Evolutionary conservation across 352 stramenopile genomes (phyloP).

Genomic region (Pythium myriotylum): DNA sequence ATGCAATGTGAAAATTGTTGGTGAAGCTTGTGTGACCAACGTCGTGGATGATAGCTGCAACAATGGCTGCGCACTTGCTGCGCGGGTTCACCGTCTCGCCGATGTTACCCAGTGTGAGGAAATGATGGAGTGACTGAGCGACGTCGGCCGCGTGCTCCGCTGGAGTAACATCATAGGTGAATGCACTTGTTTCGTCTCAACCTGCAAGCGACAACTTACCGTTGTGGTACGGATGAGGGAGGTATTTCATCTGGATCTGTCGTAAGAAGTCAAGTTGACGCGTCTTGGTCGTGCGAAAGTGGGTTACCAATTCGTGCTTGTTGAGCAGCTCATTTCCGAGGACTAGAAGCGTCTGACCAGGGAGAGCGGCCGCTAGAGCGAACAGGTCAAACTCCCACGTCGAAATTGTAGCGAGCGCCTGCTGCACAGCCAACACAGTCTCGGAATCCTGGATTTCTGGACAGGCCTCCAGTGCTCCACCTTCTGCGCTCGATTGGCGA

Average conservation of each 20-base stretch:
- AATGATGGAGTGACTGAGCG: slow-evolving; percentile 73
- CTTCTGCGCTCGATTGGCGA: slow-evolving; percentile 18
- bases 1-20: slow-evolving; percentile 88
- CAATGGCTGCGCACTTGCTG: slow-evolving; percentile 69
- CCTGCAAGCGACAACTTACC: slow-evolving; percentile 29
- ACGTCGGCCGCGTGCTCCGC: slow-evolving; percentile 86
- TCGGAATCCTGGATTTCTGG: slow-evolving; percentile 51
- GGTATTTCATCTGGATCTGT: slow-evolving; percentile 69
- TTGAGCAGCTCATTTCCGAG: slow-evolving; percentile 79
- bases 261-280: slow-evolving; percentile 59
- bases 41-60: slow-evolving; percentile 85
- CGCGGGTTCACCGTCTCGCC: slow-evolving; percentile 58
- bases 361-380: slow-evolving; percentile 50
- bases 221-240: slow-evolving; percentile 86
- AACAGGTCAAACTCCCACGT: slow-evolving; percentile 80
- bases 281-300: slow-evolving; percentile 64
- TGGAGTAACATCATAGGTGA: slow-evolving; percentile 27
- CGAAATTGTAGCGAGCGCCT: slow-evolving; percentile 53
- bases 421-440: slow-evolving; percentile 53
- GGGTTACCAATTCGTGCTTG: slow-evolving; percentile 60
- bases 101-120: slow-evolving; percentile 53
- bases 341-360: slow-evolving; percentile 62
- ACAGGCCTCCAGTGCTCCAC: slow-evolving; percentile 45
- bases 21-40: slow-evolving; percentile 87
- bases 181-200: no score